A percentile compares a stretch with the other conserved stretches of the same genome.
Conservation (phyloP, 2,329 filamentous ascomycete genomes). For the Aspergillus unguis region DNA sequence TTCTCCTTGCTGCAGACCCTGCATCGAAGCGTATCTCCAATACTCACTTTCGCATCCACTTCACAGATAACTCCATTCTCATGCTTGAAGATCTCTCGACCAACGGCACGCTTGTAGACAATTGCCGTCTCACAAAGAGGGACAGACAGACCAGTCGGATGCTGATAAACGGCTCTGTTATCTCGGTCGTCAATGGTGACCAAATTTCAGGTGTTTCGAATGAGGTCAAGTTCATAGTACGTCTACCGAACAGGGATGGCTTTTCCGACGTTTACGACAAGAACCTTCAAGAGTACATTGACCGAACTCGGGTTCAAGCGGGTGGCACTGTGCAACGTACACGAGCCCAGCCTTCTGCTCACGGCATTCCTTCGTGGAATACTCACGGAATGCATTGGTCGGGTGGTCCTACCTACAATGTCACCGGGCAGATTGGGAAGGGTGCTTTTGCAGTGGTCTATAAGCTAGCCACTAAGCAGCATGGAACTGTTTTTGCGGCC, state of each 20-base stretch:
- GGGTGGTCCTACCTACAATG: constrained; percentile 80
- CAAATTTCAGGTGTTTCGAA: constrained; percentile 38
- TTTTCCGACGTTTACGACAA: constrained; percentile 63
- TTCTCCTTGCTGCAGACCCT: constrained; percentile 66
- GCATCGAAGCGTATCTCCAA: constrained; percentile 77
- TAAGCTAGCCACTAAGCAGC: constrained; percentile 78
- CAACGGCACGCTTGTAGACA: constrained; percentile 90
- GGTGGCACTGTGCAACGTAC: constrained; percentile 22
- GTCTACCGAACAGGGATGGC: constrained; percentile 73
- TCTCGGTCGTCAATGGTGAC: constrained; percentile 61
- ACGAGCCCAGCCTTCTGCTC: constrained; percentile 22
- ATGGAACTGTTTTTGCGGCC: constrained; percentile 79
- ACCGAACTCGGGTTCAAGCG: constrained; percentile 28
- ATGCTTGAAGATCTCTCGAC: constrained; percentile 94
- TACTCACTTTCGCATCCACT: constrained; percentile 89
- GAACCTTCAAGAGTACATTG: constrained; percentile 68
- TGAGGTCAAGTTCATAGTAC: constrained; percentile 78
- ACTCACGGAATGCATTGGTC: constrained; percentile 70
- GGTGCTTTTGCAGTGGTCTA: constrained; percentile 95
- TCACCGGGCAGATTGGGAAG: constrained; percentile 76
- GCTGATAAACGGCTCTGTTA: constrained; percentile 68
- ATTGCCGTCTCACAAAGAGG: constrained; percentile 59
- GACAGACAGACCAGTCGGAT: constrained; percentile 56
- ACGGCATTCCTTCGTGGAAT: constrained; percentile 38
- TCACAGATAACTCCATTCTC: constrained; percentile 78